Conservation (phyloP, 2,329 filamentous ascomycete genomes). For the Coniochaeta sp. region DNA sequence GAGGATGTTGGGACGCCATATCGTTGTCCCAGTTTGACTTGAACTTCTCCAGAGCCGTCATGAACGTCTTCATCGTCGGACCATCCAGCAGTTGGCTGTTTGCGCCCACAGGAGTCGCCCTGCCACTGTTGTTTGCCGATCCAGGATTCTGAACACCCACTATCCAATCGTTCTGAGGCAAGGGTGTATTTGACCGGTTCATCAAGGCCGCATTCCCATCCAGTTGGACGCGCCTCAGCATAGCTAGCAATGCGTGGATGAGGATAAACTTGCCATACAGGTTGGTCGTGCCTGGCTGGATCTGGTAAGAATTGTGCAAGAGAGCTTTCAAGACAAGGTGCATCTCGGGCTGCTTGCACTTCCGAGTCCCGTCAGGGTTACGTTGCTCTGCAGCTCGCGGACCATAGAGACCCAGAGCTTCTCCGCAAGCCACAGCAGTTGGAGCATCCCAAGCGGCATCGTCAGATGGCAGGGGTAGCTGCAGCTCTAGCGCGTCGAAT, state of each 20-base stretch:
- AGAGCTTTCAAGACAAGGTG: slow-evolving; percentile 54
- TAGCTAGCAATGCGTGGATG: slow-evolving; percentile 59
- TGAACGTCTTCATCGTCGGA: slow-evolving; percentile 38
- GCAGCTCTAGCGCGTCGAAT: slow-evolving; percentile 57
- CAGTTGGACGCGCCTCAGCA: slow-evolving; percentile 42
- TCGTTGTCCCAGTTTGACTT: slow-evolving; percentile 66
- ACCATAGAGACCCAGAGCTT: slow-evolving; percentile 58
- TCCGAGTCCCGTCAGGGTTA: slow-evolving; percentile 57
- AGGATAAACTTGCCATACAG: slow-evolving; percentile 68
- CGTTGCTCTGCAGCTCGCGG: slow-evolving; percentile 41
- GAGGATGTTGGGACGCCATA: slow-evolving; percentile 60
- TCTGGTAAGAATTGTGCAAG: slow-evolving; percentile 48
- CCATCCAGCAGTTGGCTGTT: slow-evolving; percentile 30
- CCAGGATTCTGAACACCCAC: slow-evolving; percentile 24
- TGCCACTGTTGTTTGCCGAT: slow-evolving; percentile 38
- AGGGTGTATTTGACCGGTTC: slow-evolving; percentile 43
- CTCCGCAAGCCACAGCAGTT: slow-evolving; percentile 50
- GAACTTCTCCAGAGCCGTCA: slow-evolving; percentile 61
- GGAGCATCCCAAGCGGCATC: slow-evolving; percentile 68
- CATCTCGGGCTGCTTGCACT: slow-evolving; percentile 58
- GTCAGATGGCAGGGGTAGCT: slow-evolving; percentile 62
- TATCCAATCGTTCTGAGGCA: slow-evolving; percentile 53
- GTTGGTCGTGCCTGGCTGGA: slow-evolving; percentile 61
- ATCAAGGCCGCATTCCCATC: slow-evolving; percentile 27
- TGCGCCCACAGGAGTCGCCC: slow-evolving; percentile 36